phyloP scores from a whole-genome alignment of 2,329 filamentous ascomycete species.

The Didymella glomerata region DNA sequence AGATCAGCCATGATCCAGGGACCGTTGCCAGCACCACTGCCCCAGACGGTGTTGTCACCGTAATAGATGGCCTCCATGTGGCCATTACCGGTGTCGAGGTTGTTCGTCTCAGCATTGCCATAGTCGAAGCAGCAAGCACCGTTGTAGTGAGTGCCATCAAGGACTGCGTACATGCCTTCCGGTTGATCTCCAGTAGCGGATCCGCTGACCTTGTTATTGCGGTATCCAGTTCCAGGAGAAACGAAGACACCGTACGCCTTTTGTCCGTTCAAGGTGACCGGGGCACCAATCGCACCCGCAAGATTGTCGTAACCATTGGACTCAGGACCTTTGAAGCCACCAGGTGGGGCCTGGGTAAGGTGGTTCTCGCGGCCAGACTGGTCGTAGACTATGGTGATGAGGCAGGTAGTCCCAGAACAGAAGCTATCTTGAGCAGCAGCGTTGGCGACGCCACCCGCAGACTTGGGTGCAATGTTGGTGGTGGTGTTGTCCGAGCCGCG shows the following conservation, averaged over 20 bases:
- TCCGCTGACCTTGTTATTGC: conserved; percentile 64
- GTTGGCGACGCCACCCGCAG: conserved; percentile 69
- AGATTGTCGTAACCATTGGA: conserved; percentile 67
- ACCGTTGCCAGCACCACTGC: conserved; percentile 64
- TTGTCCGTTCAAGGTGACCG: conserved; percentile 66
- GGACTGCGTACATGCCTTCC: conserved; percentile 68
- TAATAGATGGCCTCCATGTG: conserved; percentile 77
- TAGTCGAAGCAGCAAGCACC: conserved; percentile 61
- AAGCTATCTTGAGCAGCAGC: conserved; percentile 68
- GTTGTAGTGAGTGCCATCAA: conserved; percentile 69
- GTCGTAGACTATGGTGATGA: conserved; percentile 72
- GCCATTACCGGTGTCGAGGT: conserved; percentile 62
- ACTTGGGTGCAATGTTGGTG: conserved; percentile 59
- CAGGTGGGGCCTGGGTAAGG: conserved; percentile 68
- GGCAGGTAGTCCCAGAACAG: conserved; percentile 67
- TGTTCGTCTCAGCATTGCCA: conserved; percentile 55
- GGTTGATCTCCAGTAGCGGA: conserved; percentile 64
- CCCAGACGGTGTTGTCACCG: conserved; percentile 64
- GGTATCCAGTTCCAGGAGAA: conserved; percentile 69
- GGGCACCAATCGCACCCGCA: conserved; percentile 67
- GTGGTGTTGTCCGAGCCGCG: conserved; percentile 63
- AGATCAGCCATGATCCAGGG: conserved; percentile 76
- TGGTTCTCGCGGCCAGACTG: conserved; percentile 70
- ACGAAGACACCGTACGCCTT: conserved; percentile 72
- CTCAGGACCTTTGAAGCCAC: conserved; percentile 65